A percentile compares a stretch with the other conserved stretches of the same genome.
phyloP scores from a whole-genome alignment of 805 yeast genomes.

The Kregervanrija fluxuum region DNA sequence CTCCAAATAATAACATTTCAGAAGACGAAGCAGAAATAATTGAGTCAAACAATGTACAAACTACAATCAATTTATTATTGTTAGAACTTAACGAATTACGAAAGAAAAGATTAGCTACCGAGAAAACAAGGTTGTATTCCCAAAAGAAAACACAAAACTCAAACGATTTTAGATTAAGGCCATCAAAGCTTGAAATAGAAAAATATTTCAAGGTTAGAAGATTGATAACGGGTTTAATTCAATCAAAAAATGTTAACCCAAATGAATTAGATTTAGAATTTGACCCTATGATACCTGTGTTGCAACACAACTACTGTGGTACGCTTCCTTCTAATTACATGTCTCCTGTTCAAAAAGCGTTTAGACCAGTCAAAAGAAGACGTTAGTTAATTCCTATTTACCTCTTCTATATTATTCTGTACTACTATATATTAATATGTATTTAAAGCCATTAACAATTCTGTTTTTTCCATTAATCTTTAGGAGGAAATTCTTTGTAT shows the following conservation, averaged over 20 bases:
- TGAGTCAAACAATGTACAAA: conserved; percentile 18
- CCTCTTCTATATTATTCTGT: too few relatives aligned
- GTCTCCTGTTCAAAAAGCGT: background rate
- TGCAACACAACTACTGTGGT: conserved; percentile 70
- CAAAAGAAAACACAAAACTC: too few relatives aligned
- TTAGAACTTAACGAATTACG: conserved; percentile 45
- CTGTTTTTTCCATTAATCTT: too few relatives aligned
- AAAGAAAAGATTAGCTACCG: conserved; percentile 30
- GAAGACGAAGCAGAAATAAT: conserved; percentile 21
- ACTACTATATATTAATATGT: too few relatives aligned
- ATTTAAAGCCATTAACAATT: too few relatives aligned
- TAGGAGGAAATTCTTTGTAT: too few relatives aligned
- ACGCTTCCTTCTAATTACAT: conserved; percentile 53
- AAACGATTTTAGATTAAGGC: conserved; percentile 21
- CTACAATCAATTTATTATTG: conserved; percentile 38
- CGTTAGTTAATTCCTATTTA: too few relatives aligned
- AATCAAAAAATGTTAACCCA: conserved; percentile 24
- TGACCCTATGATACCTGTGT: conserved; percentile 49
- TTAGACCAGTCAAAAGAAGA: too few relatives aligned
- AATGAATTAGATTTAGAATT: conserved; percentile 29
- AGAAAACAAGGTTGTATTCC: background rate
- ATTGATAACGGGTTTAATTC: conserved; percentile 34
- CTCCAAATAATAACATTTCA: conserved; percentile 18
- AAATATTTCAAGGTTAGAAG: conserved; percentile 38
- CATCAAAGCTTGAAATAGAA: conserved; percentile 34